Base-by-base conservation (phyloP, 805 yeast genomes). In the Starmerella vaccinii region DNA sequence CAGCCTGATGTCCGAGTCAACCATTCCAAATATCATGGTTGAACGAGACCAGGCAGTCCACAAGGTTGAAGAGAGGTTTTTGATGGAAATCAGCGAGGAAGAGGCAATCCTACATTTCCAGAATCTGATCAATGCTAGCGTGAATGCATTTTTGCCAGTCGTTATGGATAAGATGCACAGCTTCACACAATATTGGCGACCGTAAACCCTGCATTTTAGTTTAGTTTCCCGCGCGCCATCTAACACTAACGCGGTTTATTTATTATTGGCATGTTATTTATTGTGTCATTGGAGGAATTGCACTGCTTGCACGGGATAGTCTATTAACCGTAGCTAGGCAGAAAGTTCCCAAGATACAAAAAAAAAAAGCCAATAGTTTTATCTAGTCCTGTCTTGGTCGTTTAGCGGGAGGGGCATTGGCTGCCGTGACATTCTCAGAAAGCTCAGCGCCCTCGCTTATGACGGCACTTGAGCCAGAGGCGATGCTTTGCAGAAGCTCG, bases 121-220 rank as follows among this genome's bases (percentile, higher is more conserved):
- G 63, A 86, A 81, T 55, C 74, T 92, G 63, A 94, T 92, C 60
- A 90, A 87, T 61, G 96, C 86, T 60, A 85, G 95, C 68, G 97
- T 92, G 16, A 85, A 80, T 63, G 97, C 98, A 0, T 77, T 92
- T 52, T 66, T 90, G 52, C 97, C 98, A 0, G 89, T 89, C 63
- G 95, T 94, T 16, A 92, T 92, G 49, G 99, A 92, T 63, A 78
- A 96, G 56, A 69, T 92, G 47, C 99, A 92, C 65, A 87, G 90
- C 67, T 74, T 92, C 63, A 97, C 99, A 0, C 99, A 92, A 63
- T 92, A 92, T 63, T 94, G 98, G 98, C 71, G 98, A 54, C 88
- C 97, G 15, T 16, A 26, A 23, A 30, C 7, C 24, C 15, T 4
- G 23, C 33, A 2, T 5, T 16, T 4, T 10, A n/a, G 7, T 23